A percentile compares a stretch with the other conserved stretches of the same genome.
Evolutionary conservation across 2,329 filamentous ascomycete species (phyloP).

Genomic region (Neonectria faginata): DNA sequence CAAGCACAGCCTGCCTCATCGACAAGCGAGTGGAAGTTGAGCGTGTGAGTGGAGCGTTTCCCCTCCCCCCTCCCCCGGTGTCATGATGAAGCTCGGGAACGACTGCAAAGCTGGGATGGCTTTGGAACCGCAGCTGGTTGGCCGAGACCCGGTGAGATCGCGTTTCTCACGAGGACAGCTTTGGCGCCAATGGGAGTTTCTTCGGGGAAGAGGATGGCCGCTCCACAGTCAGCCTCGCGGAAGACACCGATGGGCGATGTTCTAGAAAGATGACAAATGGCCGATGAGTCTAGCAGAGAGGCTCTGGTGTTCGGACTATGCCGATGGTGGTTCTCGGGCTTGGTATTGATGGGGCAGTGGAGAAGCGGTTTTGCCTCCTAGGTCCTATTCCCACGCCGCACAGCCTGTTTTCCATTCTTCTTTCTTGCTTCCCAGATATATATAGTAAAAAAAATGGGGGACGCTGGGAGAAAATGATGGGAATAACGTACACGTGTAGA

Average conservation of each 20-base stretch:
- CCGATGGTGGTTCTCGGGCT: constrained; percentile 12
- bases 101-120: background rate
- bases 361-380: constrained; percentile 6
- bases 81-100: constrained; percentile 4
- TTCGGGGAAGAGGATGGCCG: background rate
- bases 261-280: constrained; percentile 45
- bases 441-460: background rate
- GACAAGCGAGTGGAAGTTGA: background rate
- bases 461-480: too few relatives aligned
- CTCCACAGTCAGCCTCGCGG: constrained; percentile 28
- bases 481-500: background rate
- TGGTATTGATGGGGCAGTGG: background rate
- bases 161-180: constrained; percentile 25
- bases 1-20: constrained; percentile 5
- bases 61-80: background rate
- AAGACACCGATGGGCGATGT: constrained; percentile 25
- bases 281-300: background rate
- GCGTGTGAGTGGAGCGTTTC: constrained; percentile 3
- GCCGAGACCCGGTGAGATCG: background rate
- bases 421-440: background rate
- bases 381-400: constrained; percentile 3
- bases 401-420: constrained; percentile 5
- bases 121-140: background rate
- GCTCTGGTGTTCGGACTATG: constrained; percentile 15
- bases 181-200: constrained; percentile 26